Conservation (phyloP, 1,284 basidiomycete genomes). For the Sporisorium graminicola region DNA sequence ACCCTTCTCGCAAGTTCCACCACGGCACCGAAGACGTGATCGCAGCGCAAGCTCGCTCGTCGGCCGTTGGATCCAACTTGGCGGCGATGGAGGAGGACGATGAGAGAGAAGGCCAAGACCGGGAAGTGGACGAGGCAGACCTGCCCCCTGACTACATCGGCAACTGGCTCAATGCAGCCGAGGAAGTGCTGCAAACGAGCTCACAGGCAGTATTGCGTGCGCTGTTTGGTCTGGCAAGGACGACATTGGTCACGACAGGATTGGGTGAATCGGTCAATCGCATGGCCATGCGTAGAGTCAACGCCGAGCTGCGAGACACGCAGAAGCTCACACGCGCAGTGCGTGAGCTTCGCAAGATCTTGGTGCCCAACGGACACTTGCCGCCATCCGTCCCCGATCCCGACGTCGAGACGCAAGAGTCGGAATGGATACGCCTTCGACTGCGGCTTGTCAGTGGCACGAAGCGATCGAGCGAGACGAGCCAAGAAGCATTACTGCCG, state of each 20-base stretch:
- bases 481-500: slow-evolving; percentile 1
- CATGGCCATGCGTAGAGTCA: slow-evolving; percentile 20
- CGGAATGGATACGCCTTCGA: slow-evolving; percentile 44
- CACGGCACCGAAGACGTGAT: slow-evolving; percentile 18
- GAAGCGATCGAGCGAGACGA: background rate
- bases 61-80: slow-evolving; percentile 9
- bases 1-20: slow-evolving; percentile 41
- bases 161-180: slow-evolving; percentile 33
- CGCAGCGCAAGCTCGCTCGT: slow-evolving; percentile 11
- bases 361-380: slow-evolving; percentile 45
- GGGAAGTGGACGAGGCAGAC: slow-evolving; percentile 6
- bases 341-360: slow-evolving; percentile 21
- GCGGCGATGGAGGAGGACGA: slow-evolving; percentile 2
- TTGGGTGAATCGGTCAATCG: slow-evolving; percentile 25
- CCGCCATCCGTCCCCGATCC: slow-evolving; percentile 45
- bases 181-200: slow-evolving; percentile 27
- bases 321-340: slow-evolving; percentile 21
- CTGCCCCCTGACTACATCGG: slow-evolving; percentile 25
- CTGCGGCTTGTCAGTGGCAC: slow-evolving; percentile 16
- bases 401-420: slow-evolving; percentile 27
- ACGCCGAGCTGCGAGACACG: slow-evolving; percentile 23
- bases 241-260: slow-evolving; percentile 17
- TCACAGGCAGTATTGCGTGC: slow-evolving; percentile 20
- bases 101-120: background rate
- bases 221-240: slow-evolving; percentile 20